Percentiles rank a stretch among this genome's conserved stretches.
phyloP scores from a whole-genome alignment of 1,139 yeast genomes.

The Candida buenavistaensis region DNA sequence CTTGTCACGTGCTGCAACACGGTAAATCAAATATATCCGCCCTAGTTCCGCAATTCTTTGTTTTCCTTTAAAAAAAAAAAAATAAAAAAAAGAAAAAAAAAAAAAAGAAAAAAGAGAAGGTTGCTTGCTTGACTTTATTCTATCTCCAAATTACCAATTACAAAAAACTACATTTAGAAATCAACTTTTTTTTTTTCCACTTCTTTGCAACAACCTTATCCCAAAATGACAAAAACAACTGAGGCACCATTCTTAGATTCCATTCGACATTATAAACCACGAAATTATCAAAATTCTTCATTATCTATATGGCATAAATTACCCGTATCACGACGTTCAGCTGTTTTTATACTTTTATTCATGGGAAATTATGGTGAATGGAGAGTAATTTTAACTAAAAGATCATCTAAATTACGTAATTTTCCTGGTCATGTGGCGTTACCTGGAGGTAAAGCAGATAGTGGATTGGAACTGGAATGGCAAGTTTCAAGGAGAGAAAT shows the following conservation, averaged over 20 bases:
- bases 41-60: no score
- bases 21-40: no score
- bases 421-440: constrained; percentile 88
- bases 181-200: constrained; percentile 1
- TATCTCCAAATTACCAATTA: no score
- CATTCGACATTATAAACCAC: constrained; percentile 23
- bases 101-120: no score
- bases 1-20: no score
- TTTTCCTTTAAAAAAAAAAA: no score
- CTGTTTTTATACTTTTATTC: constrained; percentile 72
- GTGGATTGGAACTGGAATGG: constrained; percentile 63
- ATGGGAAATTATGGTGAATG: constrained; percentile 72
- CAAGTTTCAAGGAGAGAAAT: constrained; percentile 79
- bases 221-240: constrained; percentile 14
- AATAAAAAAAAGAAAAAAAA: no score
- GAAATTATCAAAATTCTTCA: constrained; percentile 27
- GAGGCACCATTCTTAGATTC: constrained; percentile 23
- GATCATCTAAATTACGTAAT: constrained; percentile 65
- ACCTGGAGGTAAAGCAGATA: constrained; percentile 88
- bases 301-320: constrained; percentile 57
- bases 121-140: no score
- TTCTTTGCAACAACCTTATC: neutral
- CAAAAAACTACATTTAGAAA: no score
- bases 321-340: constrained; percentile 66
- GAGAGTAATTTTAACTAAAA: constrained; percentile 71